phyloP scores from a whole-genome alignment of 1,139 yeast species.

The Taiozyma sp. region DNA sequence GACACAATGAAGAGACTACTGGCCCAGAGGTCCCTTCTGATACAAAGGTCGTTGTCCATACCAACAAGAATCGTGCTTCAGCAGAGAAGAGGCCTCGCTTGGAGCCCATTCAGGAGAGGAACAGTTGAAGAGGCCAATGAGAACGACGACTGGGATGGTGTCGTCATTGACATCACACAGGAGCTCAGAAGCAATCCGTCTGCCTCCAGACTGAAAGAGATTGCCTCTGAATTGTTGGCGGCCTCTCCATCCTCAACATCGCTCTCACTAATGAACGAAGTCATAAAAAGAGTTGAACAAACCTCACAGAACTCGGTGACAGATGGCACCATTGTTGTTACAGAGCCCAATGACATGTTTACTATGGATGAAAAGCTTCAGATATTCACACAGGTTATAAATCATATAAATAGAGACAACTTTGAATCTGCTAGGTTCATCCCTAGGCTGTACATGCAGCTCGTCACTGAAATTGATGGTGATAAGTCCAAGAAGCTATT shows the following conservation, averaged over 20 bases:
- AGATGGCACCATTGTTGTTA: not conserved
- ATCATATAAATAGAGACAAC: conserved; percentile 9
- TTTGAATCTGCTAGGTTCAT: conserved; percentile 19
- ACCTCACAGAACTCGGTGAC: not conserved
- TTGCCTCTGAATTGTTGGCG: conserved; percentile 1
- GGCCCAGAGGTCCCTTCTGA: not conserved
- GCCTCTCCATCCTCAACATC: conserved; percentile 5
- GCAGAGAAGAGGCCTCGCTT: conserved; percentile 1
- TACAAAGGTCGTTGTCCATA: not conserved
- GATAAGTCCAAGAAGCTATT: conserved; percentile 1
- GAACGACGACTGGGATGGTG: conserved; percentile 4
- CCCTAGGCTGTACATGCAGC: conserved; percentile 18
- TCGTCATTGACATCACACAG: conserved; percentile 7
- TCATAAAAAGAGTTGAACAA: conserved; percentile 13
- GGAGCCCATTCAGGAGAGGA: conserved; percentile 9
- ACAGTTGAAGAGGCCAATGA: conserved; percentile 2
- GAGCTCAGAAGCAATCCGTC: conserved; percentile 6
- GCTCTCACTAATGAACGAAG: conserved; percentile 16
- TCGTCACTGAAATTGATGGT: conserved; percentile 5
- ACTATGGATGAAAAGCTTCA: conserved; percentile 5
- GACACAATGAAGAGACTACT: not conserved
- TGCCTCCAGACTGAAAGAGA: conserved; percentile 1
- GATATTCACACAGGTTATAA: conserved; percentile 9
- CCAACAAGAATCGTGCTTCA: not conserved
- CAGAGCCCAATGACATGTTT: conserved; percentile 3